Conservation (phyloP, 2,329 filamentous ascomycete genomes). For the Myriangium duriaei region DNA sequence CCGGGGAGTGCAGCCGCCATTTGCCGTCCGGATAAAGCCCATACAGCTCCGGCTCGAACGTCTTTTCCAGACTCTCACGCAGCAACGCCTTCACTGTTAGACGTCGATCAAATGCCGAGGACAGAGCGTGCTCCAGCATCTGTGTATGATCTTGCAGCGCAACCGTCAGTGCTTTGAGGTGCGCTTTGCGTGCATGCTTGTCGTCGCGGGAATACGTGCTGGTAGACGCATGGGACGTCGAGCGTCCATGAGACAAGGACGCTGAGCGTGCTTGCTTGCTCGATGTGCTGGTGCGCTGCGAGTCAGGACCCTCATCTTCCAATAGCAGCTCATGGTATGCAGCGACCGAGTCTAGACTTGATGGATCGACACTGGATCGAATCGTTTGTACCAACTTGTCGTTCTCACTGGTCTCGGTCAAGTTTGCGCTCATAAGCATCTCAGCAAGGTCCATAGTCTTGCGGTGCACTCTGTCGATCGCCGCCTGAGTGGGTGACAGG, state of each 20-base stretch:
- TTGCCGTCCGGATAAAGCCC: constrained; percentile 24
- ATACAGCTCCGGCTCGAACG: constrained; percentile 31
- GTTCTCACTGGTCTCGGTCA: constrained; percentile 43
- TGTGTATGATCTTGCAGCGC: constrained; percentile 82
- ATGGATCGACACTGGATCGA: constrained; percentile 60
- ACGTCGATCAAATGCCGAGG: constrained; percentile 52
- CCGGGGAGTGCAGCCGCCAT: constrained; percentile 17
- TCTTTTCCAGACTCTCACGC: constrained; percentile 29
- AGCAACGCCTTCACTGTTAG: constrained; percentile 33
- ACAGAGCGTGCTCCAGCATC: constrained; percentile 69
- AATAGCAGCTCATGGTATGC: constrained; percentile 66
- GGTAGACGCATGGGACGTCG: not conserved
- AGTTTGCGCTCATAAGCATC: constrained; percentile 60
- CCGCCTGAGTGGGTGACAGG: constrained; percentile 70
- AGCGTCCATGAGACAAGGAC: not conserved
- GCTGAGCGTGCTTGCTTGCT: not conserved
- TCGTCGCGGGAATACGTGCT: not conserved
- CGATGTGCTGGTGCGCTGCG: constrained; percentile 1
- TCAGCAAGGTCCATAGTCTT: constrained; percentile 76
- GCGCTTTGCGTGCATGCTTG: constrained; percentile 24
- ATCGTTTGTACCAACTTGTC: constrained; percentile 66
- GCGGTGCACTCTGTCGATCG: constrained; percentile 74
- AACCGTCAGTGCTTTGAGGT: constrained; percentile 71
- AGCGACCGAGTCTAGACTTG: constrained; percentile 63
- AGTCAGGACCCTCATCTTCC: constrained; percentile 17